Conservation (phyloP, 176 grass and related monocot species). For the Dendrocalamus sinicus region DNA sequence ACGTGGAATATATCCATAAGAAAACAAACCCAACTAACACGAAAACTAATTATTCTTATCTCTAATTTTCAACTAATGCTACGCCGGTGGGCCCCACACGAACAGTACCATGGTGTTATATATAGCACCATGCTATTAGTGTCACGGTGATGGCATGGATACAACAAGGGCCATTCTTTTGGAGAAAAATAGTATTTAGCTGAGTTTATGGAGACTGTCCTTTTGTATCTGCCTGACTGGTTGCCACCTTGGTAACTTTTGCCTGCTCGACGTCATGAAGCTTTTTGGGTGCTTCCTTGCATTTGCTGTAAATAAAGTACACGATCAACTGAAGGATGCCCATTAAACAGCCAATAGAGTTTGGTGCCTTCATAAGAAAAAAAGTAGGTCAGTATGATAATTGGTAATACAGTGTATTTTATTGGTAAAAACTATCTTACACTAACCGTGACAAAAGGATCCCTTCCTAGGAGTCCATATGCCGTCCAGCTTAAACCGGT, state of each 20-base stretch:
- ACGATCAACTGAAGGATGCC: slow-evolving; percentile 69
- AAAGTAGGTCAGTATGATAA: slow-evolving; percentile 22
- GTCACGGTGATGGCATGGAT: not conserved
- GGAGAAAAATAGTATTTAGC: not conserved
- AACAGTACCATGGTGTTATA: not conserved
- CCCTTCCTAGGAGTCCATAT: slow-evolving; percentile 70
- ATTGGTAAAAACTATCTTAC: not conserved
- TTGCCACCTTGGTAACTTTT: slow-evolving; percentile 2
- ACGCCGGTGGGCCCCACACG: not conserved
- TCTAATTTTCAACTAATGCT: too few species aligned
- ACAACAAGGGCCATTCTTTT: not conserved
- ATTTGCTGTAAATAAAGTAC: slow-evolving; percentile 67
- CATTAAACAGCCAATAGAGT: slow-evolving; percentile 59
- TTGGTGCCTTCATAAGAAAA: slow-evolving; percentile 59
- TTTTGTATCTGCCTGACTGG: slow-evolving; percentile 23
- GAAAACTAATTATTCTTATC: too few species aligned
- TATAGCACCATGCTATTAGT: not conserved
- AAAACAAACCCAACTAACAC: too few species aligned
- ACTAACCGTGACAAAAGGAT: slow-evolving; percentile 69
- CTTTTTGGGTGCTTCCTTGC: slow-evolving; percentile 39
- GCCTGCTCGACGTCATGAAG: slow-evolving; percentile 30
- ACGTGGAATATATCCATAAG: too few species aligned
- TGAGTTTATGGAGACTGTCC: slow-evolving; percentile 14
- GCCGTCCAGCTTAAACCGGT: slow-evolving; percentile 62
- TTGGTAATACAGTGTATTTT: not conserved